Evolutionary conservation across 306 rosid genomes (phyloP).

Genomic region (Vigna unguiculata): DNA sequence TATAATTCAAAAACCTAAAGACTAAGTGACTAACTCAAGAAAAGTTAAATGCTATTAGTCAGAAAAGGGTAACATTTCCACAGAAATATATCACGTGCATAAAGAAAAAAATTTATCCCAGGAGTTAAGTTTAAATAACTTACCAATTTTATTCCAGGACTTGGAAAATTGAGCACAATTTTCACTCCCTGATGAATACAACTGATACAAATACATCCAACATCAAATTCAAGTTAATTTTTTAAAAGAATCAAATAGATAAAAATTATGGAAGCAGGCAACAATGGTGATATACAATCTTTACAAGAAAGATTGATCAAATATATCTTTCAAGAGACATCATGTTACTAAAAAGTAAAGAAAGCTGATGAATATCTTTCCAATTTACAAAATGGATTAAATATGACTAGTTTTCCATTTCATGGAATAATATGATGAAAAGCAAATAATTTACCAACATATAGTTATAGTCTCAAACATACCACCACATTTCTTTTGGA

Average conservation of each 20-base stretch:
- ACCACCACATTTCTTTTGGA: not conserved
- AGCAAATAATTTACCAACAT: constrained; percentile 35
- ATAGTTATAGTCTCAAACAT: constrained; percentile 18
- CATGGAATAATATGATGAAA: constrained; percentile 24
- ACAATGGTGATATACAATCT: constrained; percentile 17
- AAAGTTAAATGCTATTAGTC: constrained; percentile 4
- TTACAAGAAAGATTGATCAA: constrained; percentile 21
- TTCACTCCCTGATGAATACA: constrained; percentile 83
- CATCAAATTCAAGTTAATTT: constrained; percentile 29
- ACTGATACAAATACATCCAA: constrained; percentile 56
- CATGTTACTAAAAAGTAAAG: constrained; percentile 18
- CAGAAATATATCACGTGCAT: constrained; percentile 9
- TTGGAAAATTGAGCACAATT: constrained; percentile 69
- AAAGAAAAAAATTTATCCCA: constrained; percentile 4
- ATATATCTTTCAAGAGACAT: constrained; percentile 21
- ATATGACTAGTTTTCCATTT: constrained; percentile 2
- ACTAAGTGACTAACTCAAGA: constrained; percentile 36
- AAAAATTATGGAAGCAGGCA: not conserved
- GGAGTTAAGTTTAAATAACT: constrained; percentile 39
- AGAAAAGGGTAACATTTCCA: constrained; percentile 4
- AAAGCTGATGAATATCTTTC: constrained; percentile 21
- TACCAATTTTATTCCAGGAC: constrained; percentile 82
- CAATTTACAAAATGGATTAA: constrained; percentile 21
- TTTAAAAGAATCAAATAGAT: not conserved
- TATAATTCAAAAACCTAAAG: constrained; percentile 30